phyloP scores from a whole-genome alignment of 352 stramenopile species.

The Pythium plurisporium region DNA sequence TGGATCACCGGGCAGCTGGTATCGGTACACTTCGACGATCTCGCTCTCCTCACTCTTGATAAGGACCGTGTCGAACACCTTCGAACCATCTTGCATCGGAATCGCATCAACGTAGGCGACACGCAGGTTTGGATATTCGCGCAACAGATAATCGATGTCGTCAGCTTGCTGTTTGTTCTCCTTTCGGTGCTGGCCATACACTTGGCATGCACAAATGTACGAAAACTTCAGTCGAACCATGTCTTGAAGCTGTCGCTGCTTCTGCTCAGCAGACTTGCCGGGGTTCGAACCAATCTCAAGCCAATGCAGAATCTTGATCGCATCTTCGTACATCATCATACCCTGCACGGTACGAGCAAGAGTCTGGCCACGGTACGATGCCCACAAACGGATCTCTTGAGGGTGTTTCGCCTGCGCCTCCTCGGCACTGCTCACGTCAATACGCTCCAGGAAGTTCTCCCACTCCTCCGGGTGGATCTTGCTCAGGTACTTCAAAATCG shows the following conservation, averaged over 20 bases:
- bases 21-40: conserved; percentile 87
- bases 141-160: conserved; percentile 87
- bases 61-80: conserved; percentile 69
- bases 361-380: conserved; percentile 80
- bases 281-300: conserved; percentile 69
- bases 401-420: conserved; percentile 62
- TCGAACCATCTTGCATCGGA: conserved; percentile 33
- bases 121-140: conserved; percentile 84
- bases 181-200: conserved; percentile 78
- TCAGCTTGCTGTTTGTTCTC: conserved; percentile 78
- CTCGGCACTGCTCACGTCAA: conserved; percentile 62
- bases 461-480: conserved; percentile 86
- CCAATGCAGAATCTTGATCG: conserved; percentile 80
- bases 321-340: conserved; percentile 90
- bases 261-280: conserved; percentile 59
- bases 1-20: conserved; percentile 83
- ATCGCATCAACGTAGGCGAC: conserved; percentile 86
- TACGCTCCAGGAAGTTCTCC: conserved; percentile 84
- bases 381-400: conserved; percentile 80
- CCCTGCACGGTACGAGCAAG: conserved; percentile 83
- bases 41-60: conserved; percentile 75
- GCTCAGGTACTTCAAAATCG: conserved; percentile 87
- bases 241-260: conserved; percentile 78
- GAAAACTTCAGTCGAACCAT: conserved; percentile 86
- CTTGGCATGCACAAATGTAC: conserved; percentile 87